phyloP scores from a whole-genome alignment of 139 green algal genomes.

The Chlamydomonas sp. region DNA sequence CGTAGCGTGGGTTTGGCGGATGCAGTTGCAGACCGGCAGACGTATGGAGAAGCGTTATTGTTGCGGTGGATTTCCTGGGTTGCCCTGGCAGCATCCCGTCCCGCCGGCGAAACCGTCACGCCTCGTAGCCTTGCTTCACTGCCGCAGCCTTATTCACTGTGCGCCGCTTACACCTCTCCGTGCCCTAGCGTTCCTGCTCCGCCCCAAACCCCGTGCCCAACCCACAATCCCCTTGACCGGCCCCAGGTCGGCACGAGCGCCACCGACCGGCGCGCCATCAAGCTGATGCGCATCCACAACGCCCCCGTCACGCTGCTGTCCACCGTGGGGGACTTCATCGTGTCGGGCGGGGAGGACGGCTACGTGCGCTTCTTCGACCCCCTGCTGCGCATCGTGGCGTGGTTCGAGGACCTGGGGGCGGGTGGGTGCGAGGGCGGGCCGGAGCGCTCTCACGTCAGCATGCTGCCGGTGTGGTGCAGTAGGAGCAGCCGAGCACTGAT shows the following conservation, averaged over 20 bases:
- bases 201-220: neutral
- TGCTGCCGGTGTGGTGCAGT: too few species aligned
- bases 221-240: neutral
- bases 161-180: too few species aligned
- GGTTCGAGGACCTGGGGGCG: conserved; percentile 86
- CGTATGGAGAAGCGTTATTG: too few species aligned
- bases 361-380: conserved; percentile 84
- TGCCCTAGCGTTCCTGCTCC: neutral
- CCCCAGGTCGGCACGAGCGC: conserved; percentile 49
- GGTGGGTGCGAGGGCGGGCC: conserved; percentile 19
- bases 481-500: too few species aligned
- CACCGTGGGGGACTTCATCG: conserved; percentile 70
- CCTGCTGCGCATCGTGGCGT: conserved; percentile 78
- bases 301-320: conserved; percentile 64
- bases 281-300: conserved; percentile 82
- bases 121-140: too few species aligned
- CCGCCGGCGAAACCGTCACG: too few species aligned
- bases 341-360: conserved; percentile 70
- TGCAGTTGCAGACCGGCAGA: too few species aligned
- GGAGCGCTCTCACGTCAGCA: too few species aligned
- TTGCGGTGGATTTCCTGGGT: too few species aligned
- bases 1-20: too few species aligned
- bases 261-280: conserved; percentile 70
- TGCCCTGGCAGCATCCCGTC: too few species aligned
- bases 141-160: too few species aligned